These are phyloP conservation scores for Ophiocytium majus DNA, from an alignment of 352 stramenopile genomes.

Conservation along the genomic window DNA sequence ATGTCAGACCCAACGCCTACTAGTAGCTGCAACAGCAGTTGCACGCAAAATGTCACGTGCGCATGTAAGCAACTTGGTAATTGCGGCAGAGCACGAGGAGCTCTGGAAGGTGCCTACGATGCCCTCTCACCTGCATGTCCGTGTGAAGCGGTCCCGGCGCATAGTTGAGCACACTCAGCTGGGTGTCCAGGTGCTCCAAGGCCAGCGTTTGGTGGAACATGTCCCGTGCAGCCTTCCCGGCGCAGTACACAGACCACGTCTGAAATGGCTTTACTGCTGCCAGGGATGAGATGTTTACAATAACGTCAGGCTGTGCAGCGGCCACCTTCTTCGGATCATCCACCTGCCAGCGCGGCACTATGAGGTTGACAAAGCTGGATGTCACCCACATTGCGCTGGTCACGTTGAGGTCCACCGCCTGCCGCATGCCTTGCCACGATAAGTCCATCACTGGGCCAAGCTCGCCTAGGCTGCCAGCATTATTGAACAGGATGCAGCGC, in stretches of 20 bases:
- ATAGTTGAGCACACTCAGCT: slow-evolving; percentile 72
- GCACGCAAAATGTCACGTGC: too few relatives aligned
- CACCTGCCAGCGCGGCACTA: slow-evolving; percentile 10
- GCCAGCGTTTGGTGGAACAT: slow-evolving; percentile 67
- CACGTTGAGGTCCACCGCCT: slow-evolving; percentile 77
- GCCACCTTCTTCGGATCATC: not conserved
- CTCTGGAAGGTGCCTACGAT: too few relatives aligned
- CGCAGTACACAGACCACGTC: slow-evolving; percentile 75
- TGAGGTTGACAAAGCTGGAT: slow-evolving; percentile 54
- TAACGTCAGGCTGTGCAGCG: slow-evolving; percentile 52
- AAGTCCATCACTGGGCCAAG: slow-evolving; percentile 20
- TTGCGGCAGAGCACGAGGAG: too few relatives aligned
- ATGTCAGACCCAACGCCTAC: too few relatives aligned
- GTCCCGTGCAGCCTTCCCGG: slow-evolving; percentile 74
- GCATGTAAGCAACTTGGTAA: too few relatives aligned
- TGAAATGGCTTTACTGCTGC: slow-evolving; percentile 73
- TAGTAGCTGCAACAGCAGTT: too few relatives aligned
- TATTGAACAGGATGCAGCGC: slow-evolving; percentile 67
- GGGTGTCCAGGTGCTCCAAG: not conserved
- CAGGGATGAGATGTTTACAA: slow-evolving; percentile 79
- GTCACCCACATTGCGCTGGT: slow-evolving; percentile 75
- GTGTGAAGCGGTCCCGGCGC: slow-evolving; percentile 79
- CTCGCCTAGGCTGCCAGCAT: slow-evolving; percentile 71
- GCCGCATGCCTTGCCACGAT: slow-evolving; percentile 55
- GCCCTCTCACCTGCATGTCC: too few relatives aligned